Conservation (phyloP, 768 basidiomycete species). For the Cystobasidium ongulense region DNA sequence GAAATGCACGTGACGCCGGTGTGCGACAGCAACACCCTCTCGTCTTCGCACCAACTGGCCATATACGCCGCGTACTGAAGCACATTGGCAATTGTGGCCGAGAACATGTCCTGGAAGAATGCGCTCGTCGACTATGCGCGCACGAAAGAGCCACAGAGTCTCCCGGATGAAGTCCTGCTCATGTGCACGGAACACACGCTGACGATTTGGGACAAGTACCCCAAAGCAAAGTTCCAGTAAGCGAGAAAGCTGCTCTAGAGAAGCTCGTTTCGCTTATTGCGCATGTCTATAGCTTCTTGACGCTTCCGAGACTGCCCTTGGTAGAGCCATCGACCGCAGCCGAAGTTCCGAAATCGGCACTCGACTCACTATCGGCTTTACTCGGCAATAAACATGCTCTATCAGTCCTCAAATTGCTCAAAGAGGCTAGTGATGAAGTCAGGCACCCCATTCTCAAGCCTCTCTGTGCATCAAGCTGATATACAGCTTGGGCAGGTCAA, state of each 20-base stretch:
- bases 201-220: slow-evolving; percentile 31
- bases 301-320: slow-evolving; percentile 1
- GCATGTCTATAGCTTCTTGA: slow-evolving; percentile 5
- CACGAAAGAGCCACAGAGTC: background rate
- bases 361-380: slow-evolving; percentile 16
- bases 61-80: too few species aligned
- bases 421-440: slow-evolving; percentile 22
- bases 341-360: slow-evolving; percentile 8
- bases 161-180: slow-evolving; percentile 11
- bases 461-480: background rate
- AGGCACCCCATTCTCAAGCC: background rate
- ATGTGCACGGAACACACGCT: slow-evolving; percentile 13
- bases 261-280: slow-evolving; percentile 1
- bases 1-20: too few species aligned
- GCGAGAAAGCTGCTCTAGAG: background rate
- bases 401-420: slow-evolving; percentile 22
- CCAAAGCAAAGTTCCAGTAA: slow-evolving; percentile 18
- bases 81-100: too few species aligned
- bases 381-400: slow-evolving; percentile 1
- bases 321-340: background rate
- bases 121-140: slow-evolving; percentile 30
- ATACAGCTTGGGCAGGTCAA: background rate
- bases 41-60: too few species aligned
- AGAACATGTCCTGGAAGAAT: slow-evolving; percentile 29
- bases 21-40: too few species aligned